Evolutionary conservation across 1,284 basidiomycete genomes (phyloP).

Genomic region (Heterobasidion irregulare): DNA sequence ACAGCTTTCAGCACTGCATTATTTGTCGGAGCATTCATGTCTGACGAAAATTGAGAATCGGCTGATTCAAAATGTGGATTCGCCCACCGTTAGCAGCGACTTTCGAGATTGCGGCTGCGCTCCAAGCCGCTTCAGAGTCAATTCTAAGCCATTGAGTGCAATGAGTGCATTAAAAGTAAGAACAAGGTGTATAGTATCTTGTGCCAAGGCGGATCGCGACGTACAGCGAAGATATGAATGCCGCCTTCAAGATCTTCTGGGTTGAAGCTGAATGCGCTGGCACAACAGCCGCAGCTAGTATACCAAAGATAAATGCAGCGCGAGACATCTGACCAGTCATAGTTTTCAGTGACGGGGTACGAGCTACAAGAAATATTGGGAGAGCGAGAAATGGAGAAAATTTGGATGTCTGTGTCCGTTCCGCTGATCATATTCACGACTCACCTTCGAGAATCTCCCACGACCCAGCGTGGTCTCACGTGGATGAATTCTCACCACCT

Average conservation of each 20-base stretch:
- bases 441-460: too few species aligned
- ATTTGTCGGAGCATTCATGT: not conserved
- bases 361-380: too few species aligned
- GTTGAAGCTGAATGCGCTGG: not conserved
- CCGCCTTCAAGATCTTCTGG: not conserved
- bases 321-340: not conserved
- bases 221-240: not conserved
- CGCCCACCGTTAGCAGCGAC: not conserved
- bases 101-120: not conserved
- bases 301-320: not conserved
- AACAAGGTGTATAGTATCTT: not conserved
- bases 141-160: not conserved
- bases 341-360: too few species aligned
- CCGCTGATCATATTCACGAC: too few species aligned
- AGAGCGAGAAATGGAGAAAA: too few species aligned
- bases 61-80: not conserved
- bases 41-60: not conserved
- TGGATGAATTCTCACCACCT: too few species aligned
- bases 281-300: not conserved
- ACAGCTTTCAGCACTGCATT: not conserved
- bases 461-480: too few species aligned
- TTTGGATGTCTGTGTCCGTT: too few species aligned
- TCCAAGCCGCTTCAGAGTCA: not conserved
- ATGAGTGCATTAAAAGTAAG: not conserved
- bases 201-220: not conserved